Conservation (phyloP, 148 eudicot species). For the Suaeda aralocaspica region DNA sequence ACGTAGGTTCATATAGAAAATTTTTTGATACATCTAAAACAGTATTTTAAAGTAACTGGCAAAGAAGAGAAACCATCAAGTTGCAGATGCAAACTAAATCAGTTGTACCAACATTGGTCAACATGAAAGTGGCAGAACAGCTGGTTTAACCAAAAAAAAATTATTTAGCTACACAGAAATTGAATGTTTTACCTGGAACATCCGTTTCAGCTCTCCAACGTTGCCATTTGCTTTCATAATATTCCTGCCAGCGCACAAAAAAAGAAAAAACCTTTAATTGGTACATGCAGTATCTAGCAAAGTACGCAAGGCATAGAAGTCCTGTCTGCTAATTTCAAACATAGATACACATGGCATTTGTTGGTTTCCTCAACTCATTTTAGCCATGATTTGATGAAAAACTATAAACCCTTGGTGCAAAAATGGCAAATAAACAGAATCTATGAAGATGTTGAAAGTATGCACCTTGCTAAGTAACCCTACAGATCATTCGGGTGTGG, state of each 20-base stretch:
- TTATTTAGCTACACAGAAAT: not conserved
- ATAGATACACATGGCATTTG: not conserved
- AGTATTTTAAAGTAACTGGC: not conserved
- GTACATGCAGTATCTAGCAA: not conserved
- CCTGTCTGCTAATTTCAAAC: not conserved
- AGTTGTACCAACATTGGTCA: not conserved
- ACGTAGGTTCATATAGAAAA: not conserved
- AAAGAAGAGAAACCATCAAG: not conserved
- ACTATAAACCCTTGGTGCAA: no score
- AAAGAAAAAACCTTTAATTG: slow-evolving; percentile 7
- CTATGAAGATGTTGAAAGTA: not conserved
- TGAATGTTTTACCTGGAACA: slow-evolving; percentile 73
- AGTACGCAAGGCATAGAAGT: not conserved
- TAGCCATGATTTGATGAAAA: no score
- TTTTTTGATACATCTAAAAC: not conserved
- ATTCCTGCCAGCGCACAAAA: slow-evolving; percentile 59
- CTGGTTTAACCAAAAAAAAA: not conserved
- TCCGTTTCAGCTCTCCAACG: slow-evolving; percentile 89
- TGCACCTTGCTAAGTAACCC: slow-evolving; percentile 88
- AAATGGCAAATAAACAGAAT: not conserved
- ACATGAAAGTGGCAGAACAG: not conserved
- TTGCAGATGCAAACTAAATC: not conserved
- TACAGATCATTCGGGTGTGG: slow-evolving; percentile 82
- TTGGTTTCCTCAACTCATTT: no score
- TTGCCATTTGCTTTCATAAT: slow-evolving; percentile 77